Percentiles rank a stretch among this genome's conserved stretches.
These are phyloP conservation scores for Schizosaccharomyces octosporus DNA, from an alignment of 805 yeast genomes.

Conservation along the genomic window DNA sequence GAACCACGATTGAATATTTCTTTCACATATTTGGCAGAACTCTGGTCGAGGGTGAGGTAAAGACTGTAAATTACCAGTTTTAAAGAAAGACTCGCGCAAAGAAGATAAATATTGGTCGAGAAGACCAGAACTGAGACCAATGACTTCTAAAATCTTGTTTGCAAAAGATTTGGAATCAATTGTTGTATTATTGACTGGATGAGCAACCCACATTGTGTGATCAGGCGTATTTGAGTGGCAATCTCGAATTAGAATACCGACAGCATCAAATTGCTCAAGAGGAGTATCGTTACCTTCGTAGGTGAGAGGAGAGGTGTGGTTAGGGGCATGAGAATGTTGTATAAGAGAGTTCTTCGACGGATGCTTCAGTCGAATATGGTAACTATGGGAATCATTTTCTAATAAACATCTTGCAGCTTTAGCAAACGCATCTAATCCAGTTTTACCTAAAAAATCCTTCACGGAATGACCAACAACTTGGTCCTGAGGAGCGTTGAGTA, in stretches of 20 bases:
- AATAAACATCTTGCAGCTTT: background rate
- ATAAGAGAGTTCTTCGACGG: background rate
- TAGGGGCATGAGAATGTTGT: background rate
- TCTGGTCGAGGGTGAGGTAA: conserved; percentile 10
- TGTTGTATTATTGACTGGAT: background rate
- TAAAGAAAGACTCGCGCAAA: background rate
- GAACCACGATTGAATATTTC: conserved; percentile 87
- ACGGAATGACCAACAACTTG: background rate
- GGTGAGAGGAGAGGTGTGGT: background rate
- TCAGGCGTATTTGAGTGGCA: background rate
- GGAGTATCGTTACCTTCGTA: background rate
- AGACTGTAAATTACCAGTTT: background rate
- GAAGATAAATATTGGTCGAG: background rate
- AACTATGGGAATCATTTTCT: background rate
- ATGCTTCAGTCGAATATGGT: background rate
- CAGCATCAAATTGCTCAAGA: background rate
- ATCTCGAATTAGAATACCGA: background rate
- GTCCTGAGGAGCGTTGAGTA: background rate
- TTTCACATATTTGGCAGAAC: conserved; percentile 80
- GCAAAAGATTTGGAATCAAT: background rate
- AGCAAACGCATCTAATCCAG: background rate
- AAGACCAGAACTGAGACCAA: background rate
- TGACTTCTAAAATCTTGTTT: background rate
- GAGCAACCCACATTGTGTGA: background rate
- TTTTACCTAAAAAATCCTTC: background rate